phyloP scores from a whole-genome alignment of 2,329 filamentous ascomycete genomes.

The Aspergillaceae sp. region DNA sequence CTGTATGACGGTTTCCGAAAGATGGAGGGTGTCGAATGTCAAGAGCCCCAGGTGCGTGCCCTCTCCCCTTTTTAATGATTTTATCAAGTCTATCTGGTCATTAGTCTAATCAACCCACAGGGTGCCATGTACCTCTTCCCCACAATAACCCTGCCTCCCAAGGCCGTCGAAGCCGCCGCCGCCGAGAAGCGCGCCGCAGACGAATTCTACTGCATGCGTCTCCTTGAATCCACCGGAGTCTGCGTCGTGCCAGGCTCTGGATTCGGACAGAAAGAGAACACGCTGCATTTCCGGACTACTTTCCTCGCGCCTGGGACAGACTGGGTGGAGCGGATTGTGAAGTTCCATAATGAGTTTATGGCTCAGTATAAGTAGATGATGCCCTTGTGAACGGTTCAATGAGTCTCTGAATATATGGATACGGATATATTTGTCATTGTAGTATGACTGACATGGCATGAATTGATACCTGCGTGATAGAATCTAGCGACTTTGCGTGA shows the following conservation, averaged over 20 bases:
- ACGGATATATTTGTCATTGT: no score
- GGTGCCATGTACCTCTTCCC: conserved; percentile 99
- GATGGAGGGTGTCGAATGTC: conserved; percentile 95
- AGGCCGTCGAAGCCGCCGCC: conserved; percentile 67
- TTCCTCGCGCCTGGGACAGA: conserved; percentile 94
- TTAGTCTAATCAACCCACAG: conserved; percentile 33
- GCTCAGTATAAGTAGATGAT: conserved; percentile 51
- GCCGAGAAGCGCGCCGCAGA: conserved; percentile 68
- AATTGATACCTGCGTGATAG: no score
- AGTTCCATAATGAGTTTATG: conserved; percentile 91
- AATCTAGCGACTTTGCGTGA: no score
- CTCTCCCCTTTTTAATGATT: not conserved
- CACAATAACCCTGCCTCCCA: conserved; percentile 69
- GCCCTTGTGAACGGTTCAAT: not conserved
- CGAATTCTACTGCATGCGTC: conserved; percentile 85
- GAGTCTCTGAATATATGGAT: no score
- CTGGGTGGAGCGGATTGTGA: conserved; percentile 78
- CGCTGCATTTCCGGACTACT: conserved; percentile 89
- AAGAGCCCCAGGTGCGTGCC: conserved; percentile 57
- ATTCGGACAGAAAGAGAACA: conserved; percentile 88
- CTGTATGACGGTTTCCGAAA: conserved; percentile 82
- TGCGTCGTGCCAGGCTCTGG: conserved; percentile 89
- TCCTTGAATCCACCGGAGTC: conserved; percentile 89
- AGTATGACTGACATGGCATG: no score
- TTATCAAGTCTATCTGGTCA: not conserved